Evolutionary conservation across 2,329 filamentous ascomycete species (phyloP).

Genomic region (Penicillium sp.): DNA sequence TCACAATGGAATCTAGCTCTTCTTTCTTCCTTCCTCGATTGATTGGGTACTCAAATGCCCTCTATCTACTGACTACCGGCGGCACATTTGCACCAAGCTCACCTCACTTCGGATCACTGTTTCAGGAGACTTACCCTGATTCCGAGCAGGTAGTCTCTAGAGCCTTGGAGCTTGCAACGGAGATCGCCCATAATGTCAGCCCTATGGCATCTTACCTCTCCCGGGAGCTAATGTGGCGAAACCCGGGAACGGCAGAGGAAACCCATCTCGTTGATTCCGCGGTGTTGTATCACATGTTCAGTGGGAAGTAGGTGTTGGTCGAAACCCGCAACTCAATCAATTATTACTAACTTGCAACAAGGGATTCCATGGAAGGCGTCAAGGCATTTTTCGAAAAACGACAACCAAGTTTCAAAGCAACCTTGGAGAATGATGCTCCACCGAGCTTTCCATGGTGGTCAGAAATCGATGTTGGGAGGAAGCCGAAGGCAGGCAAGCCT

Average conservation of each 20-base stretch:
- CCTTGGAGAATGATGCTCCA: constrained; percentile 4
- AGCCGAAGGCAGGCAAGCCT: constrained; percentile 1
- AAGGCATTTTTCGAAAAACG: constrained; percentile 8
- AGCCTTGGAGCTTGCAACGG: constrained; percentile 5
- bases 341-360: background rate
- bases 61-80: constrained; percentile 8
- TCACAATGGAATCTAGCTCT: constrained; percentile 10
- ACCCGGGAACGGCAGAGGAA: constrained; percentile 7
- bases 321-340: background rate
- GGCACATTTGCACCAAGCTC: background rate
- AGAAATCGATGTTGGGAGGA: constrained; percentile 1
- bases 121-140: constrained; percentile 8
- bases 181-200: constrained; percentile 7
- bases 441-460: constrained; percentile 10
- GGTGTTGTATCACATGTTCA: constrained; percentile 11
- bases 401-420: constrained; percentile 2
- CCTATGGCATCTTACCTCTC: constrained; percentile 7
- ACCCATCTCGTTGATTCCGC: constrained; percentile 8
- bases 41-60: constrained; percentile 9
- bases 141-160: background rate
- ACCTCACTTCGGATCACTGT: constrained; percentile 1
- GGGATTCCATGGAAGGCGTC: constrained; percentile 7
- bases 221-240: constrained; percentile 11
- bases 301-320: constrained; percentile 3
- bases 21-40: constrained; percentile 12